Evolutionary conservation across 768 basidiomycete species (phyloP).

Genomic region (Macrolepiota fuliginosa): DNA sequence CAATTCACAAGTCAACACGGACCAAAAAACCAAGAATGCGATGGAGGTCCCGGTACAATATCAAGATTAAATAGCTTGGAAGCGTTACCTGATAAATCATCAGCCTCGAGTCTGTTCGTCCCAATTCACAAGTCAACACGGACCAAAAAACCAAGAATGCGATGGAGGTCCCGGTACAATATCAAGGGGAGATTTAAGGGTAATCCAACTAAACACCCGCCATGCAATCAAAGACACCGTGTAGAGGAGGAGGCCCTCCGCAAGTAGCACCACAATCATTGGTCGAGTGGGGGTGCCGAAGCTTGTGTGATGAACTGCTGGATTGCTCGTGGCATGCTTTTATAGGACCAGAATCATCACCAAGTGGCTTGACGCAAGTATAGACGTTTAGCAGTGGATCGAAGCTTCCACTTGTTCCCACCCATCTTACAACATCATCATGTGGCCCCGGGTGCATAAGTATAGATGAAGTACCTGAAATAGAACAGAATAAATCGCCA

Average conservation of each 20-base stretch:
- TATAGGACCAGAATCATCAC: too few species aligned
- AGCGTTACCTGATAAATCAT: conserved; percentile 29
- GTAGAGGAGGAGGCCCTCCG: background rate
- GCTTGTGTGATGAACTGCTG: too few species aligned
- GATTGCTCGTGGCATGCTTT: too few species aligned
- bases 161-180: conserved; percentile 3
- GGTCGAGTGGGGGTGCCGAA: too few species aligned
- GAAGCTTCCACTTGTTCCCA: too few species aligned
- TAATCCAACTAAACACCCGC: background rate
- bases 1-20: background rate
- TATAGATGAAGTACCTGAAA: too few species aligned
- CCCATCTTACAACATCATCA: too few species aligned
- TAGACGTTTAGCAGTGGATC: too few species aligned
- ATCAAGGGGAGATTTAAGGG: background rate
- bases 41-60: background rate
- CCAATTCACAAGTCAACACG: background rate
- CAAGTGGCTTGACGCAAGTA: too few species aligned
- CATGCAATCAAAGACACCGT: background rate
- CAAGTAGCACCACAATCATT: too few species aligned
- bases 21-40: conserved; percentile 2
- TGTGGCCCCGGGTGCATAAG: too few species aligned
- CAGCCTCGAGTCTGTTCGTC: background rate
- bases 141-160: background rate
- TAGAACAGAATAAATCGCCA: too few species aligned
- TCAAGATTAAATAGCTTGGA: conserved; percentile 25